A percentile compares a stretch with the other conserved stretches of the same genome.
These are phyloP conservation scores for Nicotiana tomentosiformis DNA, from an alignment of 257 asterid genomes.

Conservation along the genomic window DNA sequence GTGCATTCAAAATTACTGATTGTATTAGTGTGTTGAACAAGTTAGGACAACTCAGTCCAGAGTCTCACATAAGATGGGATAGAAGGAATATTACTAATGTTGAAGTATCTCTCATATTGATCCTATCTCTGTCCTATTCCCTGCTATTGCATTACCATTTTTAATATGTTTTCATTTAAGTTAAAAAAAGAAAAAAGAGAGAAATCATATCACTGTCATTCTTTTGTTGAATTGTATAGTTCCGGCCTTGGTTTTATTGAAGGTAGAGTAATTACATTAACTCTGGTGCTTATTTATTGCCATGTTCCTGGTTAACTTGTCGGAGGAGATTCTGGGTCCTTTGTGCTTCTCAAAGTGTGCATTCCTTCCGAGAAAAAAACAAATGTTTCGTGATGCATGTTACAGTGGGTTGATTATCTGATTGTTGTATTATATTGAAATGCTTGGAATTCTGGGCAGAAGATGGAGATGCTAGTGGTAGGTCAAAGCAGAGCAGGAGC, in stretches of 20 bases:
- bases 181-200: too few relatives aligned
- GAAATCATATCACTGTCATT: too few relatives aligned
- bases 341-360: background rate
- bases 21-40: background rate
- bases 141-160: background rate
- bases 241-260: background rate
- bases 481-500: constrained; percentile 61
- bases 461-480: constrained; percentile 15
- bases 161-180: background rate
- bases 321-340: background rate
- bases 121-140: background rate
- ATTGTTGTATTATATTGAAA: too few relatives aligned
- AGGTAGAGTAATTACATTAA: background rate
- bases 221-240: too few relatives aligned
- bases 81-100: background rate
- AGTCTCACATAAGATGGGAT: background rate
- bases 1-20: background rate
- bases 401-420: too few relatives aligned
- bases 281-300: background rate
- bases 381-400: background rate
- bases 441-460: too few relatives aligned
- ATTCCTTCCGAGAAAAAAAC: background rate
- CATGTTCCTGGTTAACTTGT: background rate
- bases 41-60: background rate
- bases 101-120: background rate